Evolutionary conservation across 2,329 filamentous ascomycete genomes (phyloP), one percentile per base, ranked within the genome.

Genomic region (Annulohypoxylon truncatum): DNA sequence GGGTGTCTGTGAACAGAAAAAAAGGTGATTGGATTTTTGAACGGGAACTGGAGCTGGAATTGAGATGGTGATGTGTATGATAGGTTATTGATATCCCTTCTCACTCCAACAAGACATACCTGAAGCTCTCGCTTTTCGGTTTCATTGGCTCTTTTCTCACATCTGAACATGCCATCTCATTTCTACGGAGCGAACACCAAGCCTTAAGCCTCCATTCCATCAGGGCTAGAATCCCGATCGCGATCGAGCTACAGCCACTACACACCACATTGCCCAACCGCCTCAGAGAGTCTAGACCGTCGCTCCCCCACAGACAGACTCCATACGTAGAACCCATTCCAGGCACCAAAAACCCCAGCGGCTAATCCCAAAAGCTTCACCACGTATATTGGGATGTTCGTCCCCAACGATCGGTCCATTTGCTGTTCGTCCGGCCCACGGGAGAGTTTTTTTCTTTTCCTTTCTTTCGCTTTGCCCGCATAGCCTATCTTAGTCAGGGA

Each of bases 81-180:
- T 54, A 66, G 42, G 22, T 20, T 57, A 50, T 48, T 50, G 51
- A 56, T 64, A 64, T 57, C 55, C 55, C 64, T 55, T 20, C 59
- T 60, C 64, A 47, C 31, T 20, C 24, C 24, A 64, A 38, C 0
- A 10, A 31, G 33, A 24, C 31, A 26, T 15, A 31, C n/a, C 15
- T 15, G 20, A 42, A 46, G 31, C 5, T 50, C 26, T 48, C 29
- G 18, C n/a, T 13, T 2, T 31, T 31, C 8, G 8, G 18, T 31
- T 44, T 35, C 9, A 10, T 1, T 15, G 12, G 6, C 13, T 13
- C 9, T 1, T n/a, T n/a, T n/a, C 12, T 29, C 12, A n/a, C 40
- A 29, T 15, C 22, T n/a, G 13, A n/a, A 6, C 7, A 12, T 22
- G 44, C 20, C 15, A 15, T n/a, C 44, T 48, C 24, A 29, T 40